Evolutionary conservation across 257 asterid species (phyloP).

Genomic region (Thymus mandschuricus): DNA sequence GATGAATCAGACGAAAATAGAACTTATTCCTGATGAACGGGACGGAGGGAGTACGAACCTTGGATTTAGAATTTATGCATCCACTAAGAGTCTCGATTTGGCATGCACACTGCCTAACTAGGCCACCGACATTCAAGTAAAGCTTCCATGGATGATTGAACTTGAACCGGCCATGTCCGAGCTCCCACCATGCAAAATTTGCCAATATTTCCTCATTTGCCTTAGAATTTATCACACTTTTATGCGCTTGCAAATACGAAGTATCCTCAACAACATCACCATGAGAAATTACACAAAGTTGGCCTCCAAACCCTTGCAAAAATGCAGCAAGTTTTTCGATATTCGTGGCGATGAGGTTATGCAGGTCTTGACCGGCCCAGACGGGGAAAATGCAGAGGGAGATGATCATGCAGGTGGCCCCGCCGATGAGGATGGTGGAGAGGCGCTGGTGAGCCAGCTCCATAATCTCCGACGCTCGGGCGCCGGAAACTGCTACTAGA

Average conservation of each 20-base stretch:
- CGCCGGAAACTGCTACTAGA: slow-evolving; percentile 70
- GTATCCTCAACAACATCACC: slow-evolving; percentile 37
- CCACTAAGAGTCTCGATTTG: slow-evolving; percentile 56
- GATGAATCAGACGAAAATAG: too few species aligned
- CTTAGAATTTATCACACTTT: slow-evolving; percentile 53
- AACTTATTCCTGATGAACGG: too few species aligned
- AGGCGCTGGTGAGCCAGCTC: slow-evolving; percentile 61
- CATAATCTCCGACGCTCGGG: slow-evolving; percentile 45
- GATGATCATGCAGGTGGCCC: slow-evolving; percentile 54
- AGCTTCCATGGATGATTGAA: slow-evolving; percentile 69
- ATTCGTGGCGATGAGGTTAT: slow-evolving; percentile 45
- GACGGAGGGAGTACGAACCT: slow-evolving; percentile 33
- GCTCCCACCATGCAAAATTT: slow-evolving; percentile 82
- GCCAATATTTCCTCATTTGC: slow-evolving; percentile 68
- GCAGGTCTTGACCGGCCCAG: slow-evolving; percentile 88
- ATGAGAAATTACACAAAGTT: slow-evolving; percentile 40
- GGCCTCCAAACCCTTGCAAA: slow-evolving; percentile 62
- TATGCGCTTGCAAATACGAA: slow-evolving; percentile 41
- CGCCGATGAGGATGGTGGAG: slow-evolving; percentile 60
- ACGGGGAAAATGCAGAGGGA: slow-evolving; percentile 61
- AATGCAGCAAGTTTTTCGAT: slow-evolving; percentile 55
- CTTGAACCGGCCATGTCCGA: slow-evolving; percentile 55
- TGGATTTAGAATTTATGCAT: slow-evolving; percentile 34
- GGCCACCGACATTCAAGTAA: slow-evolving; percentile 57
- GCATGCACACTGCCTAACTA: slow-evolving; percentile 63